Conservation (phyloP, 352 stramenopile genomes). For the Plasmopara viticola region DNA sequence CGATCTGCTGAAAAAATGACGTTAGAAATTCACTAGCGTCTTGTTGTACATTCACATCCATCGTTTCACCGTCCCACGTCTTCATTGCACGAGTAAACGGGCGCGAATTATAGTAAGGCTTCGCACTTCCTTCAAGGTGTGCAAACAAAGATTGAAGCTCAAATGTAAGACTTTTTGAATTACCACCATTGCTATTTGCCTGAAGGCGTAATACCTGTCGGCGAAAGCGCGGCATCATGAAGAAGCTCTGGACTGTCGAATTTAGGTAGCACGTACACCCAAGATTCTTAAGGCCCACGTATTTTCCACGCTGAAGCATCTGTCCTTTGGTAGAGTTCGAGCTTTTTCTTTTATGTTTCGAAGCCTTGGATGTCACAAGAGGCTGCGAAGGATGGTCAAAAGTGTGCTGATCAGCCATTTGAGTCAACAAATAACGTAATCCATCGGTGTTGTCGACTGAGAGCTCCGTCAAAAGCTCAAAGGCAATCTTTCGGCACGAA, state of each 20-base stretch:
- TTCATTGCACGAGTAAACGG: slow-evolving; percentile 77
- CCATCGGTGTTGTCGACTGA: slow-evolving; percentile 54
- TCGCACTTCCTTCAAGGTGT: slow-evolving; percentile 81
- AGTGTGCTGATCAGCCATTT: slow-evolving; percentile 75
- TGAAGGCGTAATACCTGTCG: slow-evolving; percentile 76
- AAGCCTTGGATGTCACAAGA: slow-evolving; percentile 14
- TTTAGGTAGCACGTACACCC: slow-evolving; percentile 96
- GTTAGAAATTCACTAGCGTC: slow-evolving; percentile 92
- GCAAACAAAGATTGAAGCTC: slow-evolving; percentile 89
- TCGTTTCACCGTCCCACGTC: slow-evolving; percentile 82
- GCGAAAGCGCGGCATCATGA: slow-evolving; percentile 91
- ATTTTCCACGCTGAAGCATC: slow-evolving; percentile 60
- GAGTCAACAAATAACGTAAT: slow-evolving; percentile 57
- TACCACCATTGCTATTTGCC: slow-evolving; percentile 11
- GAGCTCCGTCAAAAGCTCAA: slow-evolving; percentile 68
- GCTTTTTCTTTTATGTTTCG: slow-evolving; percentile 47
- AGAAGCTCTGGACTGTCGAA: slow-evolving; percentile 92
- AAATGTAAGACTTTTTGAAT: slow-evolving; percentile 50
- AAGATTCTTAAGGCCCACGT: slow-evolving; percentile 92
- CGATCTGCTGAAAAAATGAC: slow-evolving; percentile 90
- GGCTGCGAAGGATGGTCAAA: slow-evolving; percentile 42
- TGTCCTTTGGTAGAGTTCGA: slow-evolving; percentile 39
- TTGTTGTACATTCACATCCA: slow-evolving; percentile 89
- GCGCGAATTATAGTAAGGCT: slow-evolving; percentile 80
- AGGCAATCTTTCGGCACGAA: slow-evolving; percentile 62